Conservation (phyloP, 345 rosid species). For the Lepidium didymum region DNA sequence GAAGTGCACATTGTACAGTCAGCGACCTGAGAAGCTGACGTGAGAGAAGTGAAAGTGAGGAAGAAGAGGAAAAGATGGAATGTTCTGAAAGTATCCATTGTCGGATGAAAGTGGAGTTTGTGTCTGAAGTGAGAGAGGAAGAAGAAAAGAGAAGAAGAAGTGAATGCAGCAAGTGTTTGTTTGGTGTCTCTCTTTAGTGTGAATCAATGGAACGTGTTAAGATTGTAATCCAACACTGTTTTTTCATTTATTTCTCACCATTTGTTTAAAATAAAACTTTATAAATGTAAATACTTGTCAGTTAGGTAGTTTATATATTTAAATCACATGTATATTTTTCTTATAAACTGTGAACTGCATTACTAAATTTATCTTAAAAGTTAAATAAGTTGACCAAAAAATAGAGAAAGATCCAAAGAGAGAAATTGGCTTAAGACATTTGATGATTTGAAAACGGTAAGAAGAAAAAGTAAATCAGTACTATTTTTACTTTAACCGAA, state of each 20-base stretch:
- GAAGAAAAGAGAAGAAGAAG: not conserved
- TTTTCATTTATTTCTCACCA: not conserved
- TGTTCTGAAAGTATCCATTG: constrained; percentile 29
- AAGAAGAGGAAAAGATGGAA: constrained; percentile 16
- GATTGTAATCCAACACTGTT: not conserved
- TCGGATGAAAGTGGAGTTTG: constrained; percentile 17
- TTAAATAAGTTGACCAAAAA: not conserved
- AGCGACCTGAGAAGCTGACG: constrained; percentile 37
- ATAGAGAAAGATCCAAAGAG: not conserved
- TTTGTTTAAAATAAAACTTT: not conserved
- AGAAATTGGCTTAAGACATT: not conserved
- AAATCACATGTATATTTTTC: not conserved
- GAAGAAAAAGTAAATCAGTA: not conserved
- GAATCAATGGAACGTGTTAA: constrained; percentile 17
- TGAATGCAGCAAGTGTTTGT: constrained; percentile 11
- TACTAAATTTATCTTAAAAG: not conserved
- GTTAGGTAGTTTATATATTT: not conserved
- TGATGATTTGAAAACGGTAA: not conserved
- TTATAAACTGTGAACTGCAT: not conserved
- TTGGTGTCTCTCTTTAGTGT: not conserved
- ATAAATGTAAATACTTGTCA: not conserved
- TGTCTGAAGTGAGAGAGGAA: constrained; percentile 3
- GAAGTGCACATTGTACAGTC: constrained; percentile 91
- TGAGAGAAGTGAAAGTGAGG: constrained; percentile 5
- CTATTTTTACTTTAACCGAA: not conserved